phyloP scores from a whole-genome alignment of 208 protist species.

The Herpetomonas muscarum region DNA sequence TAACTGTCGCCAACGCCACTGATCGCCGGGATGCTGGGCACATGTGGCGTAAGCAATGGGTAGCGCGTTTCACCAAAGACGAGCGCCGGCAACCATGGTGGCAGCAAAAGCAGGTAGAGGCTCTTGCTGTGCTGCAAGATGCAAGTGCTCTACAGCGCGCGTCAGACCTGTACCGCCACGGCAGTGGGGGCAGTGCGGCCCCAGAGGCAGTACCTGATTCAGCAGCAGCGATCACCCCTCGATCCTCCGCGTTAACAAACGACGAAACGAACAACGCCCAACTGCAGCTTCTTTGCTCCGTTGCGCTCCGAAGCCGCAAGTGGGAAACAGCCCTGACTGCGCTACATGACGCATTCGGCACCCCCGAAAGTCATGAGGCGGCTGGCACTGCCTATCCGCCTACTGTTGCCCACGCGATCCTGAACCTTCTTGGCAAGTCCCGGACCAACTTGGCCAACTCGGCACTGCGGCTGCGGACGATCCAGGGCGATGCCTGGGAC shows the following conservation, averaged over 20 bases:
- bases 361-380: conserved; percentile 8
- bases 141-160: conserved; percentile 19
- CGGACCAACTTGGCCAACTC: conserved; percentile 70
- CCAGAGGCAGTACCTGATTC: no score
- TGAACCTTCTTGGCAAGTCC: conserved; percentile 40
- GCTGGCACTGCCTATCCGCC: conserved; percentile 15
- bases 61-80: conserved; percentile 13
- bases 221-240: no score
- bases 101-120: conserved; percentile 32
- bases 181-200: no score
- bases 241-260: no score
- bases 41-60: conserved; percentile 45
- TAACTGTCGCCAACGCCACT: conserved; percentile 32
- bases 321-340: conserved; percentile 47
- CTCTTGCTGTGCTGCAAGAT: conserved; percentile 43
- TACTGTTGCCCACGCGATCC: conserved; percentile 24
- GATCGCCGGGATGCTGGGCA: conserved; percentile 36
- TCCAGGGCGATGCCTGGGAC: conserved; percentile 45
- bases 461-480: conserved; percentile 37
- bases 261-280: not conserved
- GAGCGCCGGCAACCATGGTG: conserved; percentile 25
- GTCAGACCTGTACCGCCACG: not conserved
- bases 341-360: conserved; percentile 20
- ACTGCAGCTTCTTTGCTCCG: conserved; percentile 31
- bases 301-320: conserved; percentile 36